phyloP scores from a whole-genome alignment of 2,329 filamentous ascomycete genomes.

The Nemania sp. region DNA sequence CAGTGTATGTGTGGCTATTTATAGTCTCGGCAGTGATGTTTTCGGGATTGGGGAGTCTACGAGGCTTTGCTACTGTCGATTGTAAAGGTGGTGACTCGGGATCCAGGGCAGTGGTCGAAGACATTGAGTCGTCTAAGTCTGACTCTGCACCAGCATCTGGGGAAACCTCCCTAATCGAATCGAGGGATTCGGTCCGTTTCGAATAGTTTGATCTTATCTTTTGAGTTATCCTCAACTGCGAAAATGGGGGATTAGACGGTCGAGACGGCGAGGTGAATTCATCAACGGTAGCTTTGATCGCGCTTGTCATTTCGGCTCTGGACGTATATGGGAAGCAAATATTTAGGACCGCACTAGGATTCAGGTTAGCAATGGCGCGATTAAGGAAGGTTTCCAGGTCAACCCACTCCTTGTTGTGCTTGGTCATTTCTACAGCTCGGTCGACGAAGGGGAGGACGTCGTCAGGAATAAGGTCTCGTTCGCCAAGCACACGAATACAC shows the following conservation, averaged over 20 bases:
- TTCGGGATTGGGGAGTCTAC: constrained; percentile 77
- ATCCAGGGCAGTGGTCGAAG: constrained; percentile 70
- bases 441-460: constrained; percentile 93
- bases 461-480: constrained; percentile 82
- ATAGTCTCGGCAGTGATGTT: constrained; percentile 86
- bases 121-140: constrained; percentile 66
- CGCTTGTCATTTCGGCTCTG: constrained; percentile 91
- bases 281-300: constrained; percentile 86
- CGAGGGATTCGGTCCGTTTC: constrained; percentile 60
- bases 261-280: constrained; percentile 83
- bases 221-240: constrained; percentile 86
- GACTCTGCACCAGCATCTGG: constrained; percentile 61
- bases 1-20: constrained; percentile 88
- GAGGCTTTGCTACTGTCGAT: constrained; percentile 51
- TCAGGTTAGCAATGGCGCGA: constrained; percentile 15
- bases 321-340: constrained; percentile 99
- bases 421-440: constrained; percentile 85
- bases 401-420: constrained; percentile 80
- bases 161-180: constrained; percentile 63
- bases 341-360: constrained; percentile 73
- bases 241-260: constrained; percentile 78
- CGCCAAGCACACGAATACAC: constrained; percentile 84
- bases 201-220: constrained; percentile 80
- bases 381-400: not conserved
- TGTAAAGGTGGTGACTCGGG: constrained; percentile 64